Base-by-base conservation (phyloP, 2,329 filamentous ascomycete genomes). In the Celoporthe dispersa region DNA sequence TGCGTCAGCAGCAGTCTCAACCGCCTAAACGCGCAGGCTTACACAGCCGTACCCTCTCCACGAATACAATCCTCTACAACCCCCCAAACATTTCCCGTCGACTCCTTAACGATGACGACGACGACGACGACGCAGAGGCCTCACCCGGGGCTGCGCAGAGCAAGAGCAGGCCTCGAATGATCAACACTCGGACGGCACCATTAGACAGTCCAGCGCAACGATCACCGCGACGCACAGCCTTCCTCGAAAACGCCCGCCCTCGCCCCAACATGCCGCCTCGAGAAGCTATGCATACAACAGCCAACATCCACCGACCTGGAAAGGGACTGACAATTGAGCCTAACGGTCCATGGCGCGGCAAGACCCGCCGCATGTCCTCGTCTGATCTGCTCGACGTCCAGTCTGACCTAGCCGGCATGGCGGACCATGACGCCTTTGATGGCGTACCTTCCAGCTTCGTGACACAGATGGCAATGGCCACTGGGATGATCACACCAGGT, bases 1-100 rank as follows among this genome's bases (percentile, higher is more conserved):
- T 60, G 19, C 73, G 70, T 14, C 73, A 73, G 51, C 73, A 72
- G 37, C 74, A 66, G 12, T 61, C 76, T 2, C 80, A 65, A 70
- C 77, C 68, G 53, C 77, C 64, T 73, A 73, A 78, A 55, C 80
- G 81, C 66, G 79, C 82, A 60, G 81, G 80, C 0, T 76, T 84
- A 5, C 94, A 97, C 75, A 86, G 82, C 68, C 91, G 94, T 51
- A 94, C 93, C 16, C 79, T 91, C 4, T 97, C 94, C 0, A 92
- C 90, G 28, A 93, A 91, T 74, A 97, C 94, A 0, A 94, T 97
- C 67, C 83, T 97, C 1, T 97, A 92, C 80, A 94, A 92, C 44
- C 94, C 94, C 0, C 82, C 74, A 1, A 39, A 66, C 16, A 53
- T 19, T 14, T 62, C 64, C 48, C 66, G 66, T 22, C 62, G 67